Conservation (phyloP, 805 yeast genomes). For the Cyberlindnera bimundalis region DNA sequence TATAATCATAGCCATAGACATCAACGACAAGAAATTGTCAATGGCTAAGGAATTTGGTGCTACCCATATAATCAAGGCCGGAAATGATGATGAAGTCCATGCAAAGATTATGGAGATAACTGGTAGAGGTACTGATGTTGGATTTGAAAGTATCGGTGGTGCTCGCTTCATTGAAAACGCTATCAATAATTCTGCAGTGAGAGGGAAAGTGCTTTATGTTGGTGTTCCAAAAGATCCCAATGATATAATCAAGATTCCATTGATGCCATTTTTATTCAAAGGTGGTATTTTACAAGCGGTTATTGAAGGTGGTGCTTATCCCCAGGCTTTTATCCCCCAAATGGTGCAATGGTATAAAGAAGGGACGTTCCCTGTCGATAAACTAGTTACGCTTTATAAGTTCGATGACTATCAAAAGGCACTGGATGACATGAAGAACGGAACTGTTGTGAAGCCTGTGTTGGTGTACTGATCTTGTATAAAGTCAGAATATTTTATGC, state of each 20-base stretch:
- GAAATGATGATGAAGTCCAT: conserved; percentile 7
- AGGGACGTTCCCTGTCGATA: neutral
- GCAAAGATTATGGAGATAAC: conserved; percentile 11
- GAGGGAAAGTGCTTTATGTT: conserved; percentile 2
- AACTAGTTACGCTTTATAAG: neutral
- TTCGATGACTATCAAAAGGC: neutral
- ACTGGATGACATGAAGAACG: neutral
- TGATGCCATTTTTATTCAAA: neutral
- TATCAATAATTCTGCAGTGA: conserved; percentile 2
- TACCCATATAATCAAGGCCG: conserved; percentile 47
- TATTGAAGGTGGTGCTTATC: neutral
- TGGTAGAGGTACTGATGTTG: conserved; percentile 9
- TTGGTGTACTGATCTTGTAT: neutral
- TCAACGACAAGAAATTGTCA: conserved; percentile 57
- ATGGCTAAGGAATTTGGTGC: conserved; percentile 63
- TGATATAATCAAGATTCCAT: conserved; percentile 2
- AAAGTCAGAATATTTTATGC: no score
- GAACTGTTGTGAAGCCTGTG: conserved; percentile 1
- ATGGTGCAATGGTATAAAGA: neutral
- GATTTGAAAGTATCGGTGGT: conserved; percentile 13
- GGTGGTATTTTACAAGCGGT: neutral
- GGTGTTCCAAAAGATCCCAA: conserved; percentile 6
- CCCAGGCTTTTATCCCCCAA: neutral
- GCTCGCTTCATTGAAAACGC: conserved; percentile 6
- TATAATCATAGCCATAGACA: conserved; percentile 60